Conservation (phyloP, 306 rosid genomes). For the Corylus avellana region DNA sequence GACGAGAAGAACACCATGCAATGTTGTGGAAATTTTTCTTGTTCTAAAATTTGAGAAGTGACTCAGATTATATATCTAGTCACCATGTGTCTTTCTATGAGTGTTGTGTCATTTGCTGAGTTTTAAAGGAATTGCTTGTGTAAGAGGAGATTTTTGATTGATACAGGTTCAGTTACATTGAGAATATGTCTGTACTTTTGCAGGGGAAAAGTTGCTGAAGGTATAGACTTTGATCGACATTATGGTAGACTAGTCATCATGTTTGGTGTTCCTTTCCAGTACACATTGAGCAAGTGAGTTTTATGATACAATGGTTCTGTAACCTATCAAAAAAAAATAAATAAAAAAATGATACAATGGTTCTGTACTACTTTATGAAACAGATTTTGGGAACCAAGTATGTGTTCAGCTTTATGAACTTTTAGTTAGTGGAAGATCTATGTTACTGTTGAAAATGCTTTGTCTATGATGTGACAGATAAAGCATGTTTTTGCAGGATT, state of each 20-base stretch:
- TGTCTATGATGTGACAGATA: conserved; percentile 13
- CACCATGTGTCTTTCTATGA: neutral
- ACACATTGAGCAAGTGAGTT: conserved; percentile 92
- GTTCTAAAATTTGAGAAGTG: neutral
- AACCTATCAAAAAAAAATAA: too few species aligned
- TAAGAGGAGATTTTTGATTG: neutral
- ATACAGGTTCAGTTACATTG: neutral
- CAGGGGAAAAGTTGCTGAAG: conserved; percentile 96
- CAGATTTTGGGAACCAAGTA: neutral
- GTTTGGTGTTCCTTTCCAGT: conserved; percentile 94
- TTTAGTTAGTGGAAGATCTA: conserved; percentile 12
- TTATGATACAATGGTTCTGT: neutral
- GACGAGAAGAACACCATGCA: conserved; percentile 2
- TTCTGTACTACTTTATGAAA: neutral
- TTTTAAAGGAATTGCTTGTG: neutral
- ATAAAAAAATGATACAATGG: neutral
- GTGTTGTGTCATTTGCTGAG: neutral
- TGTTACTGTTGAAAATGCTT: conserved; percentile 3
- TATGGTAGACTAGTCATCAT: conserved; percentile 90
- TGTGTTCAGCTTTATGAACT: conserved; percentile 5
- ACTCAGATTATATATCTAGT: neutral
- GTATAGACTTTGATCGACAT: conserved; percentile 89
- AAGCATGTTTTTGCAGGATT: conserved; percentile 56
- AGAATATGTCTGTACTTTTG: conserved; percentile 18
- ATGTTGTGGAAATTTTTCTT: neutral